phyloP scores from a whole-genome alignment of 495 filamentous ascomycete genomes.

The Venustampulla echinocandica region DNA sequence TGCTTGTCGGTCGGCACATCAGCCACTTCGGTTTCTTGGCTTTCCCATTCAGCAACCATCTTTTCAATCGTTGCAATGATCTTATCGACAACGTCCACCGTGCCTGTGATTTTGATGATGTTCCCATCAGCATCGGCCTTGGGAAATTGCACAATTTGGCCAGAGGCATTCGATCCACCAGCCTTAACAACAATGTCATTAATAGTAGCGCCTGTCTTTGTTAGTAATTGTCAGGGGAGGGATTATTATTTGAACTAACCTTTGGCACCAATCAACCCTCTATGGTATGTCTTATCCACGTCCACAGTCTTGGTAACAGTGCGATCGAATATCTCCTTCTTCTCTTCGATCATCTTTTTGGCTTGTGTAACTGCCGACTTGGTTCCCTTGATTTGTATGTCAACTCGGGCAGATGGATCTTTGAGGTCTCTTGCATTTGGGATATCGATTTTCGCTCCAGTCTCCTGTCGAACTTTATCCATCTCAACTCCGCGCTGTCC shows the following conservation, averaged over 20 bases:
- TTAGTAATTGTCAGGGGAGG: constrained; percentile 16
- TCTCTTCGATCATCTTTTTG: constrained; percentile 78
- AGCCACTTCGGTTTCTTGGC: constrained; percentile 62
- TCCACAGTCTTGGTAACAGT: constrained; percentile 74
- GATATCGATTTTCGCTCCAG: constrained; percentile 83
- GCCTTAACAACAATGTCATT: constrained; percentile 79
- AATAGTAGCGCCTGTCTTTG: constrained; percentile 65
- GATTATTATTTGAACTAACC: constrained; percentile 41
- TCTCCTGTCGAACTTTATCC: constrained; percentile 75
- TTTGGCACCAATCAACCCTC: constrained; percentile 75
- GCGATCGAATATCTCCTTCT: constrained; percentile 75
- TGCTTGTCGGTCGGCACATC: constrained; percentile 85
- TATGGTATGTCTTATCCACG: constrained; percentile 87
- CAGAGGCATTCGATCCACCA: constrained; percentile 74
- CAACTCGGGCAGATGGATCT: constrained; percentile 53
- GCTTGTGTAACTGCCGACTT: constrained; percentile 83
- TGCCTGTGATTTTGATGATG: constrained; percentile 78
- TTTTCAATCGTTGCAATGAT: constrained; percentile 73
- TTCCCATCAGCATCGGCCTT: constrained; percentile 69
- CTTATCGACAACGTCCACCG: constrained; percentile 73
- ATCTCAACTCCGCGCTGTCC: constrained; percentile 82
- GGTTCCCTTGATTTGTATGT: constrained; percentile 84
- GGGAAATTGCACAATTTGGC: constrained; percentile 86
- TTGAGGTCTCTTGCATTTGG: constrained; percentile 46
- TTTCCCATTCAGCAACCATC: constrained; percentile 70